Percentiles rank a stretch among this genome's conserved stretches.
Evolutionary conservation across 2,329 filamentous ascomycete species (phyloP).

Genomic region (Myotisia sp.): DNA sequence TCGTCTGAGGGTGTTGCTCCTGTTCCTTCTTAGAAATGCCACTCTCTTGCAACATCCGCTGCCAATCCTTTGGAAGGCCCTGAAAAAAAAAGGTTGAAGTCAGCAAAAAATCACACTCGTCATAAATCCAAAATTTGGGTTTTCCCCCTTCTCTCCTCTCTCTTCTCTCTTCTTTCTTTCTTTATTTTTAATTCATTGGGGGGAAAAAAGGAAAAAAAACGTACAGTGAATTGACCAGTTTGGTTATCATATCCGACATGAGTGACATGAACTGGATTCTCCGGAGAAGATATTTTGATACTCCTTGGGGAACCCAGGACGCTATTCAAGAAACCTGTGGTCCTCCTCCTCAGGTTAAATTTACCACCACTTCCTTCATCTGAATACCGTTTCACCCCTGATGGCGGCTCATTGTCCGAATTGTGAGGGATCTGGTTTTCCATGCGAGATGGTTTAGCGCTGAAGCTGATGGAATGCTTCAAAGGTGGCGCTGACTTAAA

Average conservation of each 20-base stretch:
- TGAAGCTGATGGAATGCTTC: constrained; percentile 53
- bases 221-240: constrained; percentile 88
- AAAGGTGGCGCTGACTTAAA: constrained; percentile 44
- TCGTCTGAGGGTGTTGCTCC: constrained; percentile 86
- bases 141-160: too few species aligned
- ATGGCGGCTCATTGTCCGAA: constrained; percentile 37
- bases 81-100: constrained; percentile 22
- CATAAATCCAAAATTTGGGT: too few species aligned
- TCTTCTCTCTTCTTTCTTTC: too few species aligned
- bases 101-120: neutral
- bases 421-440: constrained; percentile 33
- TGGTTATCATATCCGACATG: constrained; percentile 95
- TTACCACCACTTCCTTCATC: constrained; percentile 58
- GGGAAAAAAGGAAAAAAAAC: constrained; percentile 17
- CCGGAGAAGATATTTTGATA: constrained; percentile 89
- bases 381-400: constrained; percentile 51
- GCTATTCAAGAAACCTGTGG: constrained; percentile 79
- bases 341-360: constrained; percentile 51
- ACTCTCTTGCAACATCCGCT: constrained; percentile 84
- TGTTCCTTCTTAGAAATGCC: constrained; percentile 94
- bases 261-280: constrained; percentile 94
- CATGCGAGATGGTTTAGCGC: constrained; percentile 39
- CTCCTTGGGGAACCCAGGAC: constrained; percentile 73
- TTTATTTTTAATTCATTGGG: neutral
- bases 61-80: constrained; percentile 97